Percentiles rank a stretch among this genome's conserved stretches.
These are phyloP conservation scores for Fraxinus baroniana DNA, from an alignment of 305 asterid genomes.

Conservation along the genomic window DNA sequence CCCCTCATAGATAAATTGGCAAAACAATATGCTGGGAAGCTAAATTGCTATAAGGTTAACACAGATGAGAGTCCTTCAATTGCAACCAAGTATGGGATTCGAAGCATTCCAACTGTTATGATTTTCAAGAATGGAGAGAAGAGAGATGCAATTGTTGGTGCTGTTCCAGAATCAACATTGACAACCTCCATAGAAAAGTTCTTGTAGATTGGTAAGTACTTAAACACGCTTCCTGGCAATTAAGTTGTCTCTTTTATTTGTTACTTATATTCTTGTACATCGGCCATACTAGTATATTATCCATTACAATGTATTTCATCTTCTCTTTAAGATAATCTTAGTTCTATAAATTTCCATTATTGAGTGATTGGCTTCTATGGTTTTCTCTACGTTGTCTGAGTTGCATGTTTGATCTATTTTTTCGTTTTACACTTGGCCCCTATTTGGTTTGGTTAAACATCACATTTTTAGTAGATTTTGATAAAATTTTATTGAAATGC, in stretches of 20 bases:
- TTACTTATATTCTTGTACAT: neutral
- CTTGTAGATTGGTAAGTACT: conserved; percentile 49
- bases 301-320: neutral
- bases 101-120: conserved; percentile 91
- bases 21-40: conserved; percentile 61
- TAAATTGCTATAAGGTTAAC: conserved; percentile 79
- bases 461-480: neutral
- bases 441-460: neutral
- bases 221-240: conserved; percentile 16
- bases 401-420: neutral
- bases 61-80: conserved; percentile 75
- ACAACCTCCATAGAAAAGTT: conserved; percentile 70
- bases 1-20: conserved; percentile 77
- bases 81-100: conserved; percentile 75
- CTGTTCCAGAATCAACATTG: conserved; percentile 77
- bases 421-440: neutral
- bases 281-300: neutral
- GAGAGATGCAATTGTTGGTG: conserved; percentile 84
- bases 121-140: conserved; percentile 79
- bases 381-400: neutral
- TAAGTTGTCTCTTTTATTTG: neutral
- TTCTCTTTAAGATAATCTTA: neutral
- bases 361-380: neutral
- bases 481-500: neutral
- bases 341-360: neutral